These are phyloP conservation scores for Trichopus zeylanicus DNA, from an alignment of 116 monocot genomes.

Conservation along the genomic window DNA sequence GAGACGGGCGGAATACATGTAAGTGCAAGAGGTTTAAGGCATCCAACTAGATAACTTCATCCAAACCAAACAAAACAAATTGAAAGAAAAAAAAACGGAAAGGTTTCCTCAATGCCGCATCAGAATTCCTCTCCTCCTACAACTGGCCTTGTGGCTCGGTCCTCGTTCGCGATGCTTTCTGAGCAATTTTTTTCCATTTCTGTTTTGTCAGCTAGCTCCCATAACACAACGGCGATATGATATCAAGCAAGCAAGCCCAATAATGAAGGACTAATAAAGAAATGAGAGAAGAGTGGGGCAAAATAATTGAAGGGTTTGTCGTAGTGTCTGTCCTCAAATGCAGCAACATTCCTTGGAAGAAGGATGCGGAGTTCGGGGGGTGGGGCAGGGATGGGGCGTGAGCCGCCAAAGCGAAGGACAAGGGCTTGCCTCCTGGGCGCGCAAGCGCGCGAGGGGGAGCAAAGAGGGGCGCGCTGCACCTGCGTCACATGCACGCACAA, in stretches of 20 bases:
- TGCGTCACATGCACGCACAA: too few species aligned
- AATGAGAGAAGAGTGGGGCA: neutral
- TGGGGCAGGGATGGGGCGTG: neutral
- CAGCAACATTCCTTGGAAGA: slow-evolving; percentile 17
- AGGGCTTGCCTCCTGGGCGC: neutral
- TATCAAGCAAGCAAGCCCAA: neutral
- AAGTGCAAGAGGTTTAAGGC: neutral
- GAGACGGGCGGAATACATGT: neutral
- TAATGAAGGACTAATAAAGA: neutral
- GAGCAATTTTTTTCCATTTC: too few species aligned
- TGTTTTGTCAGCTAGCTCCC: neutral
- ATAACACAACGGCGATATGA: too few species aligned
- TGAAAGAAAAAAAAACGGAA: too few species aligned
- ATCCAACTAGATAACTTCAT: neutral
- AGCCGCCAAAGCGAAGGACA: slow-evolving; percentile 12
- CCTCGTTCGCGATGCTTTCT: too few species aligned
- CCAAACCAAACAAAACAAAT: too few species aligned
- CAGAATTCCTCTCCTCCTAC: too few species aligned
- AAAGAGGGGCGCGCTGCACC: neutral
- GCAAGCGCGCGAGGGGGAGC: too few species aligned
- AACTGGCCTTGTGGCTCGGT: too few species aligned
- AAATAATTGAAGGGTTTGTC: slow-evolving; percentile 3
- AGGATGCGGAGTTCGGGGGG: too few species aligned
- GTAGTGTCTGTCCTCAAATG: slow-evolving; percentile 15
- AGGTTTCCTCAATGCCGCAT: too few species aligned